Base-by-base conservation (phyloP, 2,329 filamentous ascomycete genomes). In the Fusarium anthophilum region DNA sequence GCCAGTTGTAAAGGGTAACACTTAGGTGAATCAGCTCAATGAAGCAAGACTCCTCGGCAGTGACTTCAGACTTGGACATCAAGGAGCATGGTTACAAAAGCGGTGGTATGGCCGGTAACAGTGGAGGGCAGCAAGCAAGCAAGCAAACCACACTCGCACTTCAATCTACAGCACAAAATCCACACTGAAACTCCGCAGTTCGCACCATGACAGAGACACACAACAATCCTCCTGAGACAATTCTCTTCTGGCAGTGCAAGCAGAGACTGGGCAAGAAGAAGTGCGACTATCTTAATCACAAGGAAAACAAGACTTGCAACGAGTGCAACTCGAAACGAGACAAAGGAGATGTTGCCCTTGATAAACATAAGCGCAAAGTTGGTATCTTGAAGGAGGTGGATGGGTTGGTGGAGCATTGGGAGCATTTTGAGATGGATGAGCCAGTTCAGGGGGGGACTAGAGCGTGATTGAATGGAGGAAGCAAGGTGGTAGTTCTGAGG, bases 111-210 rank as follows among this genome's bases (percentile, higher is more conserved):
- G 14, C 2, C 32, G 5, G 3, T 10, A 9, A 17, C 8, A 9
- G 32, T 20, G 24, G 14, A 8, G 14, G 14, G 32, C 0, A 15
- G 20, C 2, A 7, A 37, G 4, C n/a, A 28, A 15, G 20, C 24
- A 47, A 47, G 9, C 18, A 22, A 22, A 26, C 2, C 20, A 4
- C 24, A 38, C 8, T 8, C 3, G 8, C 4, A 14, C 15, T 14
- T 3, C n/a, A 6, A 17, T 35, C 10, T 7, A 2, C 17, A 37
- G 3, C 32, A 11, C 5, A 18, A 20, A 38, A 9, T 4, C 15
- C 7, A 22, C 3, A 26, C 4, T 0, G 3, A 3, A 3, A 35
- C 3, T 6, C 3, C 10, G 18, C 12, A 20, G 8, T 15, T 22
- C 2, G 10, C 35, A 17, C 7, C 14, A 38, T 54, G 51, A 28